Evolutionary conservation across 192 early-diverging fungal species (phyloP).

Genomic region (Chytriomyces hyalinus): DNA sequence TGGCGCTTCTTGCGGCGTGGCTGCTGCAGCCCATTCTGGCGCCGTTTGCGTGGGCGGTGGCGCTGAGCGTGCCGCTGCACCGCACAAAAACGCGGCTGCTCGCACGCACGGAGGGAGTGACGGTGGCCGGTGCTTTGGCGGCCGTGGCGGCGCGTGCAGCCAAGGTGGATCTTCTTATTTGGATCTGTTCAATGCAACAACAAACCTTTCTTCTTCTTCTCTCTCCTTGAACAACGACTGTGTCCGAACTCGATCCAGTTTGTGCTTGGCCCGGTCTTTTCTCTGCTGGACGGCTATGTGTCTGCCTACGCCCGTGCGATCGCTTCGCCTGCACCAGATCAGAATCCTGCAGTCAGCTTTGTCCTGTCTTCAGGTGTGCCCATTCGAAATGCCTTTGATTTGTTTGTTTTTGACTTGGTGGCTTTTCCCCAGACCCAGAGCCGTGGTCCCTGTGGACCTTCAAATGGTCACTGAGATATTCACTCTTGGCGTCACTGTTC

Average conservation of each 20-base stretch:
- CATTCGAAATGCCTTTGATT: too few relatives aligned
- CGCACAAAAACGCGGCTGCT: neutral
- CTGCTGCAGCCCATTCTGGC: constrained; percentile 12
- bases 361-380: too few relatives aligned
- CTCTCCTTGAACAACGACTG: neutral
- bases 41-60: constrained; percentile 13
- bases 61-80: constrained; percentile 28
- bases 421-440: neutral
- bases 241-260: neutral
- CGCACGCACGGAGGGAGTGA: neutral
- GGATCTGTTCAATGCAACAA: neutral
- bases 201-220: neutral
- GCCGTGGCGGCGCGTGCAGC: neutral
- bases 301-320: neutral
- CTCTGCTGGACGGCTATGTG: constrained; percentile 1
- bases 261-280: constrained; percentile 16
- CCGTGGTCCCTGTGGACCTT: constrained; percentile 16
- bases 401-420: too few relatives aligned
- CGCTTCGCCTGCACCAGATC: neutral
- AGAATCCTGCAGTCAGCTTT: too few relatives aligned
- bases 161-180: neutral
- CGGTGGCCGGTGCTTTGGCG: neutral
- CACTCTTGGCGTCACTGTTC: neutral
- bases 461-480: constrained; percentile 20
- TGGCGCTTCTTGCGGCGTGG: too few relatives aligned